These are phyloP conservation scores for Xylaria hypoxylon DNA, from an alignment of 2,329 filamentous ascomycete genomes.

Conservation along the genomic window DNA sequence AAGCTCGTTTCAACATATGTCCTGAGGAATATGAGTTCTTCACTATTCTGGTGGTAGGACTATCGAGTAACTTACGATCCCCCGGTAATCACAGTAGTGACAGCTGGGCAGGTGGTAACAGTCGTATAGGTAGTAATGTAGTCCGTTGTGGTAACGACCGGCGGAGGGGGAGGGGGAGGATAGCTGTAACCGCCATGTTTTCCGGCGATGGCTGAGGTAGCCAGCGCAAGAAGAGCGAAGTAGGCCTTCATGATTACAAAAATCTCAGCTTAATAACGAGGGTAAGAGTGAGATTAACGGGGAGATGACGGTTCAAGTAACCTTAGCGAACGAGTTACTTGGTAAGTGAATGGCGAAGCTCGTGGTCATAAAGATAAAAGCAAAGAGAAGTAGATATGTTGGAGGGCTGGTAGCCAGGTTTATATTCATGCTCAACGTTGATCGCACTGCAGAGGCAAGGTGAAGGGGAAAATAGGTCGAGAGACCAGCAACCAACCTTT, in stretches of 20 bases:
- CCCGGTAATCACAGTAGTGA: constrained; percentile 55
- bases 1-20: constrained; percentile 58
- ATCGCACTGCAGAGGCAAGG: constrained; percentile 1
- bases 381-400: not conserved
- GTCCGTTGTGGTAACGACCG: constrained; percentile 40
- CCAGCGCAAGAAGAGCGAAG: constrained; percentile 46
- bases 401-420: constrained; percentile 9
- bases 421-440: constrained; percentile 27
- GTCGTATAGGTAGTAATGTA: constrained; percentile 54
- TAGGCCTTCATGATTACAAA: constrained; percentile 47
- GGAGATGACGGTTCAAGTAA: constrained; percentile 44
- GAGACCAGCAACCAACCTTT: constrained; percentile 3
- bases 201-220: constrained; percentile 45
- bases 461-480: constrained; percentile 8
- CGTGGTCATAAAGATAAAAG: constrained; percentile 3
- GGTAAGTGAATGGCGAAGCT: constrained; percentile 10
- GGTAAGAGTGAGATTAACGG: constrained; percentile 26
- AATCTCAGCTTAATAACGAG: constrained; percentile 16
- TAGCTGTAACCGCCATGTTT: constrained; percentile 21
- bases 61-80: constrained; percentile 54
- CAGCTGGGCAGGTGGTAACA: constrained; percentile 60
- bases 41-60: not conserved
- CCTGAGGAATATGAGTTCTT: constrained; percentile 45
- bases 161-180: constrained; percentile 12
- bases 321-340: constrained; percentile 52